Base-by-base conservation (phyloP, 441 rosid species). In the California macrophylla region DNA sequence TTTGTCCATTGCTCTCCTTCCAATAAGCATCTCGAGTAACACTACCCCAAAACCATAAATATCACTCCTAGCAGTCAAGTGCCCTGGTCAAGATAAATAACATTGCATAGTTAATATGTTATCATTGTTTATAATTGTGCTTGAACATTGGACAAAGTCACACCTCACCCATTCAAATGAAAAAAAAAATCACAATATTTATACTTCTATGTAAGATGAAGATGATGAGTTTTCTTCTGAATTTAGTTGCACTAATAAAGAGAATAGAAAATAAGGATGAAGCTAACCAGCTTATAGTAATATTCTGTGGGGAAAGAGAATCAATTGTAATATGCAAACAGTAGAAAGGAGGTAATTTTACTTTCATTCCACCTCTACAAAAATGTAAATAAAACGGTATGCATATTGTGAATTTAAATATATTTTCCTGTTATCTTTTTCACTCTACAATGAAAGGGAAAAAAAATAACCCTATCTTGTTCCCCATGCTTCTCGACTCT, bases 11-110 rank as follows among this genome's bases (percentile, higher is more conserved):
- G 98, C 98, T 68, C 89, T 87, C 78, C 91, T 86, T 78, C 98
- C 97, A 28, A 94, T 88, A 24, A 94, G 98, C 91, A 91, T 82
- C 87, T 94, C 98, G 6, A 94, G 91, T 28, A 90, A 82, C 76
- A 94, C 97, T 62, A 91, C 97, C 64, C 98, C 98, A 30, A 85
- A 94, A 62, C 97, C 98, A 74, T 91, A 94, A 70, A 92, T 91
- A 88, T 91, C 98, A 79, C 98, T 94, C 68, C 96, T 80, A 6
- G 97, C 90, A 4, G 98, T 94, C 72, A 94, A 85, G 72, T 91
- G 98, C 66, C 98, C 97, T 91, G 82, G 65, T 71, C 75, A 74
- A 66, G 16, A 78, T 60, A 68, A 60, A 66, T 23, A 34, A 62
- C 58, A 67, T 24, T 50, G 67, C 63, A 74, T 64, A 58, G 77